Base-by-base conservation (phyloP, 768 basidiomycete genomes). In the Hypholoma sublateritium region DNA sequence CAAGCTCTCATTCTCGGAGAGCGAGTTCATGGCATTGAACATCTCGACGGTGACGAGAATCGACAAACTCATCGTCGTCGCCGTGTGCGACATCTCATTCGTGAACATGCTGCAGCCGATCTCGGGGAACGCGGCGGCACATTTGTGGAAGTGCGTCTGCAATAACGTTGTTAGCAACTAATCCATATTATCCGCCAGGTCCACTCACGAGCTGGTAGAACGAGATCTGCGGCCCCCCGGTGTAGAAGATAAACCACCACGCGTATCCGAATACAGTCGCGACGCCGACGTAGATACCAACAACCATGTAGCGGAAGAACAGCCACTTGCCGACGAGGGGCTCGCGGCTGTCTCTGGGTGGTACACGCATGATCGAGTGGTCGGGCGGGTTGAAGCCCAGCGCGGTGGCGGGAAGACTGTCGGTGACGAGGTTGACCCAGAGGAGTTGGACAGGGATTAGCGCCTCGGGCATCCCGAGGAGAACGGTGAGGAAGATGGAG, bases 401-500 rank as follows among this genome's bases (percentile, higher is more conserved):
- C 1, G 96, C 96, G 36, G 95, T 98, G 5, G 96, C 96, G 1
- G 96, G 96, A 41, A 97, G 78, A 76, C 93, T 92, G 77, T 97
- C 95, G 50, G 95, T 98, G 61, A 98, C 94, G 55, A 98, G 78
- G 74, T 98, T 99, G 69, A 98, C 95, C 94, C 95, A 98, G 51
- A 99, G 87, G 42, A 99, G 80, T 81, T 99, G 96, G 14, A 98
- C 95, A 42, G 95, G 95, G 65, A 98, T 98, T 54, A 99, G 77
- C 50, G 97, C 96, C 72, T 98, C 96, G n/a, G 96, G 96, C 96
- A 98, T 98, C 68, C 97, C 96, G 59, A 99, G 80, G 47, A 98
- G 80, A 22, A 98, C 95, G 2, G 97, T 98, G 63, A 98, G 75
- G 81, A 99, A 99, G 74, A 99, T 99, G 71, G 91, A 91, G 74